Percentiles rank a stretch among this genome's conserved stretches.
These are phyloP conservation scores for Boletus pseudopeckii DNA, from an alignment of 768 basidiomycete genomes.

Conservation along the genomic window DNA sequence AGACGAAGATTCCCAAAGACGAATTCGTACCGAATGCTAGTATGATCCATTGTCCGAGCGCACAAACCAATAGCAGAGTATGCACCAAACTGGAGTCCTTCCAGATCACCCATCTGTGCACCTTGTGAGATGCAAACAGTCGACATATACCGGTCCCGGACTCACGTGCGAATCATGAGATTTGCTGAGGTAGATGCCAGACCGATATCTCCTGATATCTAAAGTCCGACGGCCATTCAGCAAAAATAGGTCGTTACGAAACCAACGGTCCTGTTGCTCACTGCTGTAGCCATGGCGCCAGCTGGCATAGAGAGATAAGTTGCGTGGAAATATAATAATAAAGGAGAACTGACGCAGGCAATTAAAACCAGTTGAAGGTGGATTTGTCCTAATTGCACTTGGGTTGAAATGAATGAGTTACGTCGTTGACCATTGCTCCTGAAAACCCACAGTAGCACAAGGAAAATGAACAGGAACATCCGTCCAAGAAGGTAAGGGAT, in stretches of 20 bases:
- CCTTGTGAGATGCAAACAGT: background rate
- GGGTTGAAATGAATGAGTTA: background rate
- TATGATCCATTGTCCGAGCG: constrained; percentile 23
- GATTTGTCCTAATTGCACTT: constrained; percentile 4
- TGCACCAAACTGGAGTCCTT: constrained; percentile 16
- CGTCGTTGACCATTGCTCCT: background rate
- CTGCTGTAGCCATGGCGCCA: constrained; percentile 1
- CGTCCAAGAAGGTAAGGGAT: constrained; percentile 27
- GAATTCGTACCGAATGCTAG: constrained; percentile 12
- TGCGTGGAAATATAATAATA: background rate
- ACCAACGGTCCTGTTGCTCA: constrained; percentile 4
- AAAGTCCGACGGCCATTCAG: background rate
- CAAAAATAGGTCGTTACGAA: background rate
- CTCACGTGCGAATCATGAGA: constrained; percentile 30
- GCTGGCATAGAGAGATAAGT: constrained; percentile 10
- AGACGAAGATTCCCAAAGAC: background rate
- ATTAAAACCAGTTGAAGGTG: background rate
- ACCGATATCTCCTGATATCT: constrained; percentile 16
- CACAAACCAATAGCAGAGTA: constrained; percentile 4
- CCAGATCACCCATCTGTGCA: constrained; percentile 29
- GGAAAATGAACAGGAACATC: constrained; percentile 8
- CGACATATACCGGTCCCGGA: background rate
- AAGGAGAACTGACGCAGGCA: constrained; percentile 21
- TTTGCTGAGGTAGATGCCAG: constrained; percentile 23
- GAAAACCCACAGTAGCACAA: constrained; percentile 17